Base-by-base conservation (phyloP, 805 yeast species). In the Priceomyces fermenticarens region DNA sequence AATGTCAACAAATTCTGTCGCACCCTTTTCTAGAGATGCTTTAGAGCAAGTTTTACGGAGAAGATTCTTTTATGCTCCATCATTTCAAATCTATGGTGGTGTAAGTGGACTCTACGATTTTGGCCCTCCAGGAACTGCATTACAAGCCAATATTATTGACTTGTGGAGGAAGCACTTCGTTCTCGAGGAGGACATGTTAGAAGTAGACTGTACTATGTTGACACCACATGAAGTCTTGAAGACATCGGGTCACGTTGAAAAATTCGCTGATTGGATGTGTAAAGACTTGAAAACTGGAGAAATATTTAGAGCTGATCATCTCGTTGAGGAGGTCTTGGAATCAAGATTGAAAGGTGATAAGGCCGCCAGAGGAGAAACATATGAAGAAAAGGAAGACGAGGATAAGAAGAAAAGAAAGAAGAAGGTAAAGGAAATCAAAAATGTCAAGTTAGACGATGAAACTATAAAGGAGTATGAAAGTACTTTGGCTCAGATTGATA, bases 251-350 rank as follows among this genome's bases (percentile, higher is more conserved):
- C 99, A 93, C 67, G 99, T 93, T 50, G 99, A 93, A 67, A 93
- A 93, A 75, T 93, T 93, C 62, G 88, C 97, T 51, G 99, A 93
- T 67, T 93, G 96, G 97, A 93, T 93, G 99, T 89, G 97, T 68
- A 83, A 86, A 58, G 99, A 93, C 67, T 73, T 81, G 58, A 87
- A 87, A 63, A 87, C 97, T 31, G 99, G 99, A 52, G 99, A 93
- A 72, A 93, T 93, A 54, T 93, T 93, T 76, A 81, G 99, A 70
- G 98, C 97, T 39, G 99, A 93, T 67, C 99, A 93, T 67, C 74
- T 93, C 56, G 95, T 93, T 38, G 99, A 93, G 72, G 99, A 93
- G 72, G 99, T 95, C 10, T 73, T 93, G 54, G 99, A 93, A 73
- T 77, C 96, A 44, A 81, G 99, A 65, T 78, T 93, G 65, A 93